Evolutionary conservation across 148 eudicot species (phyloP), one percentile per base, ranked within the genome.

Genomic region (Vaccinium darrowii): DNA sequence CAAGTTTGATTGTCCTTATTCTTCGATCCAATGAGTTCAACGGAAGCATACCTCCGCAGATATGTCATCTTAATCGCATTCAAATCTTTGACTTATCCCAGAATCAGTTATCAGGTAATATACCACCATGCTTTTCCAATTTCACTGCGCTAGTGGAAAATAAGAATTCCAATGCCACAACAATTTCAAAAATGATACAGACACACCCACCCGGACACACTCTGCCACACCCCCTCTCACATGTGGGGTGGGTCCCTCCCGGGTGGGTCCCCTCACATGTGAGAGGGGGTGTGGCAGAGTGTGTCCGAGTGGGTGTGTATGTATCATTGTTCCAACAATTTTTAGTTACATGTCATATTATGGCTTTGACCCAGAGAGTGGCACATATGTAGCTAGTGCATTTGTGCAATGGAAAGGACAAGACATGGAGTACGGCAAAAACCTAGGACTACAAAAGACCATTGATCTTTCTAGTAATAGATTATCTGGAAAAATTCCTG

Each of bases 391-490:
- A 3, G 88, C 52, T 54, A 81, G 13, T 79, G 58, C n/a, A 39
- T 4, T 52, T 10, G 36, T 88, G 73, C 52, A 43, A 25, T 39
- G 81, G 60, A 80, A 79, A 83, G 86, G 89, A 77, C 71, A 73
- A 54, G 86, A 65, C 19, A 19, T 14, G 10, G 82, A 83, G 67
- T 80, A 79, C 30, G 25, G 18, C 5, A 83, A 53, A 12, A 81
- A 49, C 5, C 43, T 67, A 14, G 27, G 62, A 3, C 88, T 83
- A 3, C 43, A 81, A 30, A 88, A 86, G 23, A 58, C 53, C 82
- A 88, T 88, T 19, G 83, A 88, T 50, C 84, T 88, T 23, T 88
- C 90, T 3, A 39, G 58, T 19, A 88, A 86, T 82, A 57, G 25
- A 23, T 81, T 86, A 4, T 30, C 10, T 0, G 90, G 88, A 0